Conservation (phyloP, 164 flowering plant genomes). For the Nymphaea colorata region DNA sequence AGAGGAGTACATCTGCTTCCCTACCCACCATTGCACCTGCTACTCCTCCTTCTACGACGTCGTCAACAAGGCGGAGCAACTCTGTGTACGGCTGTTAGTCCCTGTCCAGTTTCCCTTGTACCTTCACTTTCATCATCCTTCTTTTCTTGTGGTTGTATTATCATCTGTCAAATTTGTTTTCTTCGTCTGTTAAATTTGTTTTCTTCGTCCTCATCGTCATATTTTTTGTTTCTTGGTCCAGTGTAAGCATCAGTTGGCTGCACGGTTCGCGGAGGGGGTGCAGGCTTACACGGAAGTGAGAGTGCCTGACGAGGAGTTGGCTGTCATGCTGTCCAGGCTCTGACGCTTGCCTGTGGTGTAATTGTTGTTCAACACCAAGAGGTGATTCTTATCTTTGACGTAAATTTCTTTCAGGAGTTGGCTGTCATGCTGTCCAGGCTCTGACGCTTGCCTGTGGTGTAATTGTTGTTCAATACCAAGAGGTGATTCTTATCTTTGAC, state of each 20-base stretch:
- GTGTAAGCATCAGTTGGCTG: slow-evolving; percentile 98
- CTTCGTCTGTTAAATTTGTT: background rate
- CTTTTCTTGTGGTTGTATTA: background rate
- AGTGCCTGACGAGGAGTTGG: slow-evolving; percentile 81
- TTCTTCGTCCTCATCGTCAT: background rate
- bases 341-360: slow-evolving; percentile 13
- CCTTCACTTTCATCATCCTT: background rate
- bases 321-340: slow-evolving; percentile 51
- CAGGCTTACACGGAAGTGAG: slow-evolving; percentile 61
- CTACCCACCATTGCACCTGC: slow-evolving; percentile 73
- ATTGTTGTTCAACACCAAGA: background rate
- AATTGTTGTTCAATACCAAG: background rate
- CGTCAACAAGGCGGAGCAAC: slow-evolving; percentile 81
- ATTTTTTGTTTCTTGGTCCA: slow-evolving; percentile 11
- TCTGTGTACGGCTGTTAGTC: slow-evolving; percentile 40
- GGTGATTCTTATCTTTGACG: background rate
- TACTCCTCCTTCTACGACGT: slow-evolving; percentile 86
- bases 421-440: slow-evolving; percentile 59
- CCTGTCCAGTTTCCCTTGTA: background rate
- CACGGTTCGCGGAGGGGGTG: slow-evolving; percentile 65
- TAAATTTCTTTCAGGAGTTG: slow-evolving; percentile 18
- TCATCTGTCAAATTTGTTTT: background rate
- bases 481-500: background rate
- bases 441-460: slow-evolving; percentile 13
- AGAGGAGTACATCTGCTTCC: slow-evolving; percentile 82